Evolutionary conservation across 2,329 filamentous ascomycete species (phyloP), one percentile per base, ranked within the genome.

Genomic region (Trichoderma cornu-damae): DNA sequence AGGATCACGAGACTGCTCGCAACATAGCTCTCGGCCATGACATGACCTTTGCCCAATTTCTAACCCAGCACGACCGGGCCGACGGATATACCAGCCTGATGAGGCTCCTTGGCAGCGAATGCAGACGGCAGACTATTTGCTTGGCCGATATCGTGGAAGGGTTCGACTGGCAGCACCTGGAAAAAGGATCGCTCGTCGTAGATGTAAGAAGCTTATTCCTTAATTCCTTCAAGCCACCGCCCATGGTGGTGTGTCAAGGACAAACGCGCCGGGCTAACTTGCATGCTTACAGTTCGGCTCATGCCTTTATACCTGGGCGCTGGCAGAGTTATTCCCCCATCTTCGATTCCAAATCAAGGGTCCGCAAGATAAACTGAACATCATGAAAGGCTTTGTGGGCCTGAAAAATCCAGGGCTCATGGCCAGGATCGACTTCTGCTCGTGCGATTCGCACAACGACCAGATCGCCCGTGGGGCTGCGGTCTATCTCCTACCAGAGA

Each of bases 401-500:
- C 28, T 30, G 4, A 22, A 20, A 2, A 22, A 30, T 9, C 20
- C 32, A 6, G 30, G 2, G 2, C 51, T 46, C 28, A 34, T 42
- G 48, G 3, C n/a, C 1, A 22, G 16, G 32, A 22, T 51, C 7
- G 12, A 32, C 4, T 51, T 51, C 6, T n/a, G 11, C 4, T 20
- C 48, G 11, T 6, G 4, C 4, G 12, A 42, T 6, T 20, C 48
- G 11, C 11, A 6, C 4, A 7, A 42, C 8, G n/a, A 20, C n/a
- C n/a, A 7, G 3, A 3, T 28, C 3, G 11, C 20, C 11, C 20
- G 3, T 14, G 6, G 2, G 5, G 50, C 38, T 11, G 4, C 2
- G 1, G n/a, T 34, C 7, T 46, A 54, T 24, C 14, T 34, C 7
- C 5, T 54, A 8, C 72, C 74, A 22, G 68, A 69, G 61, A 76